Evolutionary conservation across 148 eudicot genomes (phyloP), one percentile per base, ranked within the genome.

Genomic region (Chenopodium suecicum): DNA sequence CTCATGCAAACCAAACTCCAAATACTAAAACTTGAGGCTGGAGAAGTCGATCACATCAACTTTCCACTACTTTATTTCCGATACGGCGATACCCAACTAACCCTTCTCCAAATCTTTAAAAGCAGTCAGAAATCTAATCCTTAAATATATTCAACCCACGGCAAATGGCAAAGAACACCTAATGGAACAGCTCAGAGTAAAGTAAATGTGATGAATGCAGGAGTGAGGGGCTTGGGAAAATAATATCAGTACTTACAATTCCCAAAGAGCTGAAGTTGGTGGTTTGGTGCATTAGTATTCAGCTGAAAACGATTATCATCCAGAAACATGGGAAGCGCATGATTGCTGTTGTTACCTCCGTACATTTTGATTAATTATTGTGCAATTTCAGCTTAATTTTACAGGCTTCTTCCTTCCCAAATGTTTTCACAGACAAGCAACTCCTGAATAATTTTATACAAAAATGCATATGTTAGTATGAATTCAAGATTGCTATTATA

Each of bases 231-330:
- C 46, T 9, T 22, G 14, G 9, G 22, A 32, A 76, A 70, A 58
- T 32, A 23, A 13, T 9, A 17, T 22, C 27, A 9, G 13, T 32
- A 87, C 94, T 87, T 83, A 91, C 94, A 77, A 73, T 88, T 94
- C 74, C 92, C 93, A 88, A 89, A 91, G 64, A 95, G 82, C 91
- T 92, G 94, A 76, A 91, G 89, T 83, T 93, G 98, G 85, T 83
- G 86, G 76, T 89, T 92, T 75, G 94, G 83, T 29, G 91, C 85
- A 83, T 79, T 91, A 22, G 89, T 76, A 70, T 88, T 89, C 76
- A 88, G 91, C 86, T 84, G 98, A 68, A 87, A 85, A 14, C 80
- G 86, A 71, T 88, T 88, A 23, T 92, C 90, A 63, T 90, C 97
- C 83, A 93, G 70, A 79, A 88, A 91, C 78, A 92, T 84, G 41